Percentiles rank a stretch among this genome's conserved stretches.
These are phyloP conservation scores for Eremochloa ophiuroides DNA, from an alignment of 176 grass and related monocot species.

Conservation along the genomic window DNA sequence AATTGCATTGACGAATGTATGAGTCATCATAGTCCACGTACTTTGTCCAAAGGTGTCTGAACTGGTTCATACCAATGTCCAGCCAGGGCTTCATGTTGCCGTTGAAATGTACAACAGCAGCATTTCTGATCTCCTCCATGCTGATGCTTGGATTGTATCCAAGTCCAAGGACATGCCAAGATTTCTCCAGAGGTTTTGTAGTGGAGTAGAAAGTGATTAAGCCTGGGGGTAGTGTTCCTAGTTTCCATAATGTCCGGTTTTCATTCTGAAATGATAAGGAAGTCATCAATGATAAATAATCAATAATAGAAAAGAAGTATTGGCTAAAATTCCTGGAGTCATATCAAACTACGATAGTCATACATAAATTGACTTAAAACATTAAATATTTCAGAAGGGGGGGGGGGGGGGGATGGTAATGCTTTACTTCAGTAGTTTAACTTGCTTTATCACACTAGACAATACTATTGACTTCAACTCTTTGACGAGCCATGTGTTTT, in stretches of 20 bases:
- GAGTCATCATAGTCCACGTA: conserved; percentile 78
- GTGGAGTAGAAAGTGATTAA: conserved; percentile 99
- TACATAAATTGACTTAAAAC: neutral
- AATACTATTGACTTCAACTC: neutral
- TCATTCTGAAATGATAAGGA: conserved; percentile 63
- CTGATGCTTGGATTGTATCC: conserved; percentile 98
- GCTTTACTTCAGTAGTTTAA: neutral
- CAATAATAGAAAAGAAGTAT: neutral
- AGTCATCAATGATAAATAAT: conserved; percentile 1
- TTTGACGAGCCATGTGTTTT: too few relatives aligned
- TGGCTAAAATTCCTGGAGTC: neutral
- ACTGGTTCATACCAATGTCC: conserved; percentile 96
- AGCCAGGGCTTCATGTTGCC: conserved; percentile 99
- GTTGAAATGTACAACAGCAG: conserved; percentile 96
- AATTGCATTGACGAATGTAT: conserved; percentile 86
- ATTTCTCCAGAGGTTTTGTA: conserved; percentile 91
- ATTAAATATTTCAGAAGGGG: too few relatives aligned
- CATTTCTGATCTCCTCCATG: conserved; percentile 97
- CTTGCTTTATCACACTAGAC: neutral
- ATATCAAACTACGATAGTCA: neutral
- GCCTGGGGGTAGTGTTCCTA: conserved; percentile 86
- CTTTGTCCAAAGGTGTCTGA: conserved; percentile 83
- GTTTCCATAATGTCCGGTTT: conserved; percentile 87
- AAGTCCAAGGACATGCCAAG: conserved; percentile 96
- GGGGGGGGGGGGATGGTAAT: neutral